Conservation (phyloP, 768 basidiomycete species). For the Lactifluus echinatus region DNA sequence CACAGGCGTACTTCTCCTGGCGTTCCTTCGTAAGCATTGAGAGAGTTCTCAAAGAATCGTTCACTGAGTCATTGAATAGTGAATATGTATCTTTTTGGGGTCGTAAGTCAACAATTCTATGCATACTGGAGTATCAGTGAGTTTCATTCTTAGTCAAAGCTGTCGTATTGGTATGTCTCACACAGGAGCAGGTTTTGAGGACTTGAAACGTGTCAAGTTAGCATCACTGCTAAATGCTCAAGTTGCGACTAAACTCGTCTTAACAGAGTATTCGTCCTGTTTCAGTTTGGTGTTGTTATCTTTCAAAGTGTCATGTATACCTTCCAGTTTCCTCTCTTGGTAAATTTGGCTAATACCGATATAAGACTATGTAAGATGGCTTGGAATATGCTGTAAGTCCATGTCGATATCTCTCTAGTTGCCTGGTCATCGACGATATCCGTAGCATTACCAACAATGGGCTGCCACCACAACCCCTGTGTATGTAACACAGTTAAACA, state of each 20-base stretch:
- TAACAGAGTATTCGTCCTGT: not conserved
- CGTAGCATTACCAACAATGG: too few relatives aligned
- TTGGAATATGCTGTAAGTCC: not conserved
- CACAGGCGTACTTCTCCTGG: not conserved
- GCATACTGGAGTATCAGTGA: not conserved
- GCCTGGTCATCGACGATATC: too few relatives aligned
- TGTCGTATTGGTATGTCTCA: not conserved
- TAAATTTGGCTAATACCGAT: not conserved
- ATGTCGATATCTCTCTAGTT: too few relatives aligned
- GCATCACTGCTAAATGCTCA: not conserved
- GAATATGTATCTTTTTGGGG: not conserved
- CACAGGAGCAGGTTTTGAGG: not conserved
- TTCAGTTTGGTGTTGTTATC: not conserved
- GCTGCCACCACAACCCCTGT: too few relatives aligned
- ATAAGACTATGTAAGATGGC: not conserved
- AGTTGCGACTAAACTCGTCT: not conserved
- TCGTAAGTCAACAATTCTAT: slow-evolving; percentile 1
- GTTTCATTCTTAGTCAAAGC: not conserved
- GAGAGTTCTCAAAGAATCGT: not conserved
- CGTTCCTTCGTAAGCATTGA: not conserved
- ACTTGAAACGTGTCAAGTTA: not conserved
- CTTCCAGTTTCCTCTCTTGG: not conserved
- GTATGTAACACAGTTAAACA: too few relatives aligned
- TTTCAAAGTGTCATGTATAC: not conserved
- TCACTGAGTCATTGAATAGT: not conserved